Base-by-base conservation (phyloP, 352 stramenopile species). In the Phytophthora fragariaefolia region DNA sequence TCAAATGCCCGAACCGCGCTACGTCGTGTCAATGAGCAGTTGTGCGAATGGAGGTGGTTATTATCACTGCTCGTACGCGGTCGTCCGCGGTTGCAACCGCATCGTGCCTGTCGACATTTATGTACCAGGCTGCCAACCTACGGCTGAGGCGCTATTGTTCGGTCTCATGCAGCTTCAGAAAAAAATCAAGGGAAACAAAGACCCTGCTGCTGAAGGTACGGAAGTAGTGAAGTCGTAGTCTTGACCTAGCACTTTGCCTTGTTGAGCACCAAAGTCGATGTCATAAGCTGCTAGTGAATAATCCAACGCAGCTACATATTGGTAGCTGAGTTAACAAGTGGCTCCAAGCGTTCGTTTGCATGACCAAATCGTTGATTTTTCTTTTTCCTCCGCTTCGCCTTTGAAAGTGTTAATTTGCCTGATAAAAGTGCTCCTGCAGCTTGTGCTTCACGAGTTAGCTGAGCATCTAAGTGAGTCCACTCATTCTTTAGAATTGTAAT, bases 101-200 rank as follows among this genome's bases (percentile, higher is more conserved):
- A 97, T 99, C 59, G 89, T 99, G 26, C 97, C 97, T 6, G 96
- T 99, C 6, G 97, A 99, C 77, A 98, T 99, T 74, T 99, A 99
- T 72, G 96, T 99, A 6, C 97, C 97, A 4, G 97, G 97, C 23
- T 99, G 97, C 73, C 97, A 97, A 50, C 60, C 60, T 0, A 69
- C 62, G 5, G 23, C 62, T 2, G 62, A 64, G 9, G 53, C 52
- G 4, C 62, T 64, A 9, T 0, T 69, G 22, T 68, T 68, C 32
- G 60, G 60, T 6, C 28, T 58, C 22, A 57, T 68, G 27, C 60
- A 68, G 43, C 60, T 68, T 7, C 50, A 63, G 43, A 68, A 68
- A 24, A 68, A 63, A 22, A 18, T 67, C 23, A 64, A 69, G 23
- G 36, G 34, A 15, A 58, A 40, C 43, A 69, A n/a, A 64, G 54